These are phyloP conservation scores for Trichoderma orchidacearum DNA, from an alignment of 495 filamentous ascomycete genomes.

Conservation along the genomic window DNA sequence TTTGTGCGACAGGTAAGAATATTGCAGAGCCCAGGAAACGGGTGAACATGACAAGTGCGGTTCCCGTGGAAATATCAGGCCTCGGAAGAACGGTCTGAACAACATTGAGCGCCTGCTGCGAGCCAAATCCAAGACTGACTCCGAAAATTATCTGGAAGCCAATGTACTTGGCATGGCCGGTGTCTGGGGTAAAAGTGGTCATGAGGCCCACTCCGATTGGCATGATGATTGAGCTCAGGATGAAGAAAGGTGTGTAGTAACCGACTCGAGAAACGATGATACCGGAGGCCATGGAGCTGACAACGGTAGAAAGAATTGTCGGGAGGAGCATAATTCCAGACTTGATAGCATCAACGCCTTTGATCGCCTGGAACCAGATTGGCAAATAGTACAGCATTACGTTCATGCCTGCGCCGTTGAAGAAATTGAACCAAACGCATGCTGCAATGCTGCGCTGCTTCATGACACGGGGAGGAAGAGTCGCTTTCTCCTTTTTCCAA, in stretches of 20 bases:
- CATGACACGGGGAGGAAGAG: slow-evolving; percentile 53
- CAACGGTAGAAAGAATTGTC: slow-evolving; percentile 20
- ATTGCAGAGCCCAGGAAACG: slow-evolving; percentile 50
- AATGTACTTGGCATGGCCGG: slow-evolving; percentile 43
- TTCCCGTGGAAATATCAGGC: slow-evolving; percentile 44
- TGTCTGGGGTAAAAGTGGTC: slow-evolving; percentile 40
- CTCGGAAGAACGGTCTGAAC: slow-evolving; percentile 35
- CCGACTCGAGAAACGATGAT: slow-evolving; percentile 30
- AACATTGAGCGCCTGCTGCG: slow-evolving; percentile 44
- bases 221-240: slow-evolving; percentile 37
- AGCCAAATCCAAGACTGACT: slow-evolving; percentile 44
- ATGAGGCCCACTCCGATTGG: slow-evolving; percentile 49
- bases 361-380: slow-evolving; percentile 58
- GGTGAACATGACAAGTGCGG: slow-evolving; percentile 45
- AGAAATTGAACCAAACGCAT: slow-evolving; percentile 34
- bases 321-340: slow-evolving; percentile 39
- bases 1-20: slow-evolving; percentile 48
- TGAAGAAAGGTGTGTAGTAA: slow-evolving; percentile 47
- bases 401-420: slow-evolving; percentile 43
- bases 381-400: slow-evolving; percentile 51
- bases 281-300: slow-evolving; percentile 28
- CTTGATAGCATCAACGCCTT: slow-evolving; percentile 35
- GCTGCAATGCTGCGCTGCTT: slow-evolving; percentile 49
- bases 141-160: slow-evolving; percentile 55
- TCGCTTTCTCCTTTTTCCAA: slow-evolving; percentile 49